Conservation (phyloP, 805 yeast species). For the Candida yuanshanica region DNA sequence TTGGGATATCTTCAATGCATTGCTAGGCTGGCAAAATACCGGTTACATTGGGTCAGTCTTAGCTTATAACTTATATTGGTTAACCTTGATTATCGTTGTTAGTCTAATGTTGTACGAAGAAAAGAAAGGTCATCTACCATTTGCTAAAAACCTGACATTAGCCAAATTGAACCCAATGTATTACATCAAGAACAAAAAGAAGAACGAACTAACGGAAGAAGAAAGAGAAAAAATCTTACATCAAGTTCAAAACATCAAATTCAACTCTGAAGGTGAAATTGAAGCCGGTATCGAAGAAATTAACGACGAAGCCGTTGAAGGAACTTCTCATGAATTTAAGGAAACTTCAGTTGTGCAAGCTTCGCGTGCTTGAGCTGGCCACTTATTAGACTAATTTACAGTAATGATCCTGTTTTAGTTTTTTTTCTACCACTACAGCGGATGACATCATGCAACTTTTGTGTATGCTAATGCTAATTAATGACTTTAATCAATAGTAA, state of each 20-base stretch:
- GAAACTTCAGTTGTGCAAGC: no score
- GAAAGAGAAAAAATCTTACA: constrained; percentile 49
- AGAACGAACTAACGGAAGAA: constrained; percentile 45
- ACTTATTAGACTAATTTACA: not conserved
- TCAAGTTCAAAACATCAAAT: constrained; percentile 33
- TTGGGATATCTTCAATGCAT: constrained; percentile 95
- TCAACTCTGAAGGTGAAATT: constrained; percentile 30
- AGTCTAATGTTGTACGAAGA: constrained; percentile 74
- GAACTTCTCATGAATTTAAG: no score
- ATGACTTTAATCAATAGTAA: not conserved
- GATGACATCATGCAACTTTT: not conserved
- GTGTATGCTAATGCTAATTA: not conserved
- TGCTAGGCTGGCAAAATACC: constrained; percentile 96
- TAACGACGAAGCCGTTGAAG: no score
- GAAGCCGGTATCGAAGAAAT: not conserved
- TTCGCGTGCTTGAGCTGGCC: no score
- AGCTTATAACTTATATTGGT: constrained; percentile 87
- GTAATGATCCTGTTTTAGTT: not conserved
- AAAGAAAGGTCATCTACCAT: constrained; percentile 75
- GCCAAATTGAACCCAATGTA: constrained; percentile 66
- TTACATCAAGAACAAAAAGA: constrained; percentile 63
- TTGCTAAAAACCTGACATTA: constrained; percentile 42
- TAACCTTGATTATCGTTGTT: constrained; percentile 51
- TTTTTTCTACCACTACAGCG: not conserved
- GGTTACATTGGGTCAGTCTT: constrained; percentile 92